A percentile compares a stretch with the other conserved stretches of the same genome.
Evolutionary conservation across 2,329 filamentous ascomycete genomes (phyloP).

Genomic region (Coniochaeta ligniaria): DNA sequence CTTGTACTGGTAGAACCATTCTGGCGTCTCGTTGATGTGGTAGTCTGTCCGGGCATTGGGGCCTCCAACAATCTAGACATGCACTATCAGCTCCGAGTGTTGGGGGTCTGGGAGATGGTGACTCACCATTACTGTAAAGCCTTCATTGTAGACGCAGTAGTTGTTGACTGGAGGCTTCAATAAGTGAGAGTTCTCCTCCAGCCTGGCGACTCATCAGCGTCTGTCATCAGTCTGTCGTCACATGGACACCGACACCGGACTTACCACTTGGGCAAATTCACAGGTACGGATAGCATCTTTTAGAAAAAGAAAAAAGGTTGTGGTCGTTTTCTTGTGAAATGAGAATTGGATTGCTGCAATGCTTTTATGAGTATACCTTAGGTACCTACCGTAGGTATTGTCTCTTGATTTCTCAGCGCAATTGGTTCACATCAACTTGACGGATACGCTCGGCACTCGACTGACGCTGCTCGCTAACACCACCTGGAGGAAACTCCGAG

Average conservation of each 20-base stretch:
- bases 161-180: slow-evolving; percentile 94
- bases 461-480: background rate
- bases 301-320: background rate
- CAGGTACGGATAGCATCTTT: slow-evolving; percentile 41
- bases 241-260: background rate
- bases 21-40: slow-evolving; percentile 92
- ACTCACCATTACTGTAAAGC: slow-evolving; percentile 71
- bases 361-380: too few relatives aligned
- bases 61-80: slow-evolving; percentile 62
- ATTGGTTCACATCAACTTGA: background rate
- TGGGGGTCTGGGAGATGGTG: background rate
- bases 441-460: background rate
- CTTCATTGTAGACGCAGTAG: slow-evolving; percentile 88
- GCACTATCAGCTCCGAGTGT: background rate
- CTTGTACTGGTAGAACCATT: slow-evolving; percentile 97
- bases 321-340: too few relatives aligned
- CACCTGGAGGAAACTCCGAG: too few relatives aligned
- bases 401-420: background rate
- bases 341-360: too few relatives aligned
- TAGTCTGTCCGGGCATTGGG: slow-evolving; percentile 96
- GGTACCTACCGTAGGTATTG: too few relatives aligned
- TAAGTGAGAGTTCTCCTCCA: slow-evolving; percentile 84
- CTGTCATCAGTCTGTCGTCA: slow-evolving; percentile 4
- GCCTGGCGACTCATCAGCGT: slow-evolving; percentile 44
- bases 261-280: slow-evolving; percentile 53